Evolutionary conservation across 306 rosid genomes (phyloP).

Genomic region (Trifolium repens): DNA sequence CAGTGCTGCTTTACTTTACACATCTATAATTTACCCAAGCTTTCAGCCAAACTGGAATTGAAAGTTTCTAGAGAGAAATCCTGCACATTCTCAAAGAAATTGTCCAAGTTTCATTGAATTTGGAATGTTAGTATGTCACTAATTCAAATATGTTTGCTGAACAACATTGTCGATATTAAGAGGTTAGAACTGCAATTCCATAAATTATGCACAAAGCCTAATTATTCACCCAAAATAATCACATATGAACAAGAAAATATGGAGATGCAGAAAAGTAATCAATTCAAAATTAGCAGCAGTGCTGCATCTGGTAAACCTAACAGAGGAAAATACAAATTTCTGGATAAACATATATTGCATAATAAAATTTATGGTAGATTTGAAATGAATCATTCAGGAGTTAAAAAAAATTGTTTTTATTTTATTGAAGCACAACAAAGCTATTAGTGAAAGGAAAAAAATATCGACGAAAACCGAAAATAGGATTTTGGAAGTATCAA

Average conservation of each 20-base stretch:
- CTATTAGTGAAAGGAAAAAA: background rate
- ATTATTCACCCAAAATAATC: conserved; percentile 24
- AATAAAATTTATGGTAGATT: conserved; percentile 17
- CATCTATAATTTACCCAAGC: conserved; percentile 55
- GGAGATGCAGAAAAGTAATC: background rate
- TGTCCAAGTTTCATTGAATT: conserved; percentile 42
- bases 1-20: conserved; percentile 53
- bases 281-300: conserved; percentile 22
- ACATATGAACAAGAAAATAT: conserved; percentile 2
- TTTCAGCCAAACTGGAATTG: conserved; percentile 63
- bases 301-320: conserved; percentile 12
- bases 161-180: conserved; percentile 25
- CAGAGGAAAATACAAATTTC: conserved; percentile 19
- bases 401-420: background rate
- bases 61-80: conserved; percentile 77
- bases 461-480: background rate
- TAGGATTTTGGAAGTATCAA: background rate
- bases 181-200: conserved; percentile 36
- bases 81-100: conserved; percentile 68
- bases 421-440: background rate
- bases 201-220: background rate
- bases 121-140: conserved; percentile 19
- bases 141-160: conserved; percentile 29
- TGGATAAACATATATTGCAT: background rate
- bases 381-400: conserved; percentile 5